phyloP scores from a whole-genome alignment of 176 grass and related monocot species.

The Oryza officinalis region DNA sequence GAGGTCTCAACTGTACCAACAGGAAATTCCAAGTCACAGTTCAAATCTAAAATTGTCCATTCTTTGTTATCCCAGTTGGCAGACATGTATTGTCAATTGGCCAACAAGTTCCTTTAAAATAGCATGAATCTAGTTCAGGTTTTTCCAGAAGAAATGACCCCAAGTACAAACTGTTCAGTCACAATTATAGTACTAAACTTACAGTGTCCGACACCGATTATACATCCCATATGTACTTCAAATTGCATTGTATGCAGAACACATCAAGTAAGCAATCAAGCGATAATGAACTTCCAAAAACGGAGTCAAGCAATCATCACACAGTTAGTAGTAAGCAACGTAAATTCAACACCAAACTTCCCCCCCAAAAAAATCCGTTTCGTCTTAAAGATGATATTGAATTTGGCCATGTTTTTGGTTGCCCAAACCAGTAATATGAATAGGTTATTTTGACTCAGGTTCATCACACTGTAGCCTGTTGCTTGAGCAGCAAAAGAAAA shows the following conservation, averaged over 20 bases:
- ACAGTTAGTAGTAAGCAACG: background rate
- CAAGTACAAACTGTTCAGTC: background rate
- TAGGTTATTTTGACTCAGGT: background rate
- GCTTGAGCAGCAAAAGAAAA: slow-evolving; percentile 6
- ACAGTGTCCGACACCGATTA: background rate
- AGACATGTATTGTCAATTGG: background rate
- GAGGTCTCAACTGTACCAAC: background rate
- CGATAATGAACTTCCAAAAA: background rate
- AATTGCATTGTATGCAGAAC: background rate
- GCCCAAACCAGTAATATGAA: background rate
- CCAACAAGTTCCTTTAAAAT: background rate
- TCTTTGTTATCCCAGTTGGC: background rate
- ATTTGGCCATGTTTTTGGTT: background rate
- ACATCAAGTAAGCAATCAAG: background rate
- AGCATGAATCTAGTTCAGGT: background rate
- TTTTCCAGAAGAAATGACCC: background rate
- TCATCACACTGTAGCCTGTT: background rate
- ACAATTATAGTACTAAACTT: background rate
- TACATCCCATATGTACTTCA: background rate
- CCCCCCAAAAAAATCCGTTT: background rate
- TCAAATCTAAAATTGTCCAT: background rate
- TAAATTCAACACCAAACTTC: background rate
- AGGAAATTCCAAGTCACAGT: background rate
- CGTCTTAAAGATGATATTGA: background rate
- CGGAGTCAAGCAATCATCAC: background rate